A percentile compares a stretch with the other conserved stretches of the same genome.
Evolutionary conservation across 805 yeast species (phyloP).

Genomic region (Monosporozyma unispora): DNA sequence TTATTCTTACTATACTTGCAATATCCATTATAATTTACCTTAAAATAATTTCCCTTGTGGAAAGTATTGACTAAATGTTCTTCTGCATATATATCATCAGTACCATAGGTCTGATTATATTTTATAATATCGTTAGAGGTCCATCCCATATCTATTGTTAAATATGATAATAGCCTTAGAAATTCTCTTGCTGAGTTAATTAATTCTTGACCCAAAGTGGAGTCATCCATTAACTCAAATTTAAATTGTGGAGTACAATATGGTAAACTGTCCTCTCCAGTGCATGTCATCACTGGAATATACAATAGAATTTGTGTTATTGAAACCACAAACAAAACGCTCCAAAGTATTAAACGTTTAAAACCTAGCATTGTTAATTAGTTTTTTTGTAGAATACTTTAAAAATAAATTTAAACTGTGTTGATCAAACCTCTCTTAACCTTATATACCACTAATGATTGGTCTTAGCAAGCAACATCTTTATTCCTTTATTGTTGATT

Average conservation of each 20-base stretch:
- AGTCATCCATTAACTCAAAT: constrained; percentile 16
- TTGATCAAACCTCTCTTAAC: no score
- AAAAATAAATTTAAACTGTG: no score
- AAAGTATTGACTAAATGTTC: constrained; percentile 24
- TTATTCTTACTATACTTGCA: constrained; percentile 17
- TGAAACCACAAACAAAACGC: constrained; percentile 8
- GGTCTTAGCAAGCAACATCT: no score
- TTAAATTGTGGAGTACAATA: constrained; percentile 25
- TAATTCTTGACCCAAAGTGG: constrained; percentile 12
- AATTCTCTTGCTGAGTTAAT: constrained; percentile 20
- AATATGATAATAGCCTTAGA: constrained; percentile 21
- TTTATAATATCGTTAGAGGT: constrained; percentile 8
- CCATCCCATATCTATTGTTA: constrained; percentile 26
- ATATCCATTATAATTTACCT: constrained; percentile 23
- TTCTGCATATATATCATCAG: constrained; percentile 15
- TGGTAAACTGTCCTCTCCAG: constrained; percentile 9
- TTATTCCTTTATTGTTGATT: no score
- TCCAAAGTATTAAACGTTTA: not conserved
- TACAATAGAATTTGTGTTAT: constrained; percentile 16
- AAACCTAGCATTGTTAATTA: not conserved
- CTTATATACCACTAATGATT: no score
- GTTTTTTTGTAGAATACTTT: not conserved
- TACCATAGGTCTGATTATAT: not conserved
- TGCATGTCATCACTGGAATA: constrained; percentile 22
- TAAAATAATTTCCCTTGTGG: constrained; percentile 13